Base-by-base conservation (phyloP, 2,329 filamentous ascomycete species). In the Fusarium neocosmosporiellum region DNA sequence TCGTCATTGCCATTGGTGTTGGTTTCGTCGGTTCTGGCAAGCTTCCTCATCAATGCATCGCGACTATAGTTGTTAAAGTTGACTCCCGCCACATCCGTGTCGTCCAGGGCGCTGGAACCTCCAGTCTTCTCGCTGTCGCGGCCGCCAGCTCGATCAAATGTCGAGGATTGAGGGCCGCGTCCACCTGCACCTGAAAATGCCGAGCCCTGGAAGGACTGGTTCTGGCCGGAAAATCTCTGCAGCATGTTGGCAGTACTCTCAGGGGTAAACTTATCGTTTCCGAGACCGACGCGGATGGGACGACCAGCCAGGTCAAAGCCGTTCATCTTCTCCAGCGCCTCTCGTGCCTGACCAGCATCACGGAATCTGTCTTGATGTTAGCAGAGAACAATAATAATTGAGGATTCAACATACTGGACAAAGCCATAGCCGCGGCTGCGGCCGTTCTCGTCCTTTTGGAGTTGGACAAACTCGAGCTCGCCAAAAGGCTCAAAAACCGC, bases 11-110 rank as follows among this genome's bases (percentile, higher is more conserved):
- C 86, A 78, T 89, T 89, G 76, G 88, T 85, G 70, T 88, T 85
- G 75, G 91, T 88, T 81, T 98, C 95, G 85, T 98, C 95, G 85
- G 93, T 96, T 88, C 96, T 92, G 81, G 96, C 95, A 84, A 99
- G 93, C 86, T 98, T 98, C 84, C 94, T 91, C 96, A 99, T 99
- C 84, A 99, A 92, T 81, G 95, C 94, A 86, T 98, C 95, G 85
- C 96, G 94, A 88, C 94, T 98, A 87, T 97, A 98, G 84, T 98
- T 98, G 89, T 95, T 98, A 92, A 98, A 98, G 86, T 98, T 98
- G 84, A 99, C 96, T 80, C 96, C 96, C 59, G 94, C 94, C 81
- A 99, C 96, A 83, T 99, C 96, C 71, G 95, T 97, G 81, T 99
- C 96, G 84, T 99, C 96, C 60, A 99, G 88, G 78, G 96, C 96